A percentile compares a stretch with the other conserved stretches of the same genome.
phyloP scores from a whole-genome alignment of 2,329 filamentous ascomycete species.

The Grosmannia clavigera region DNA sequence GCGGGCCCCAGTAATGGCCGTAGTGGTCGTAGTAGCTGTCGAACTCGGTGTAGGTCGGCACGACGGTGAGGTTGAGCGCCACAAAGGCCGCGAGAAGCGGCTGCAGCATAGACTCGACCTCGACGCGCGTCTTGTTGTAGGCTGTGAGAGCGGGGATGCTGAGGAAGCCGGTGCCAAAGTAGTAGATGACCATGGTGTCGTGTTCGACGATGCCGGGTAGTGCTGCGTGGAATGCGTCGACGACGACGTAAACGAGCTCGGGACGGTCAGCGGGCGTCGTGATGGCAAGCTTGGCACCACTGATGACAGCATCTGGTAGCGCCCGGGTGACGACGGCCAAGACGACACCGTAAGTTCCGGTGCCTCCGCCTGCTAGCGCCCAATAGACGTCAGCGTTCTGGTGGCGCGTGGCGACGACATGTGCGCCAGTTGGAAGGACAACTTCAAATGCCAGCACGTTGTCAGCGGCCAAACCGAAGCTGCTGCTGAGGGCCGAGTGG shows the following conservation, averaged over 20 bases:
- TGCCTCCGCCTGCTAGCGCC: constrained; percentile 41
- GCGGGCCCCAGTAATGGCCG: constrained; percentile 15
- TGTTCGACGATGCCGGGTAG: constrained; percentile 26
- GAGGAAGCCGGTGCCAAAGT: constrained; percentile 25
- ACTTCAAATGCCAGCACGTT: constrained; percentile 30
- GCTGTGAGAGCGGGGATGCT: constrained; percentile 26
- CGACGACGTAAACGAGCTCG: constrained; percentile 30
- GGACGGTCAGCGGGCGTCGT: constrained; percentile 24
- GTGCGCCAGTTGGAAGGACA: constrained; percentile 23
- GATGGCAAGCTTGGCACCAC: constrained; percentile 27
- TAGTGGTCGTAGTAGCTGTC: constrained; percentile 24
- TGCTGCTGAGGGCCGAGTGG: constrained; percentile 33
- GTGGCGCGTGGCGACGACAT: constrained; percentile 22
- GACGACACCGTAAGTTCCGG: constrained; percentile 39
- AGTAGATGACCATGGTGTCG: constrained; percentile 31
- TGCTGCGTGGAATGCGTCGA: constrained; percentile 33
- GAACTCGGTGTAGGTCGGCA: constrained; percentile 18
- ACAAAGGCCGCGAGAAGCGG: constrained; percentile 23
- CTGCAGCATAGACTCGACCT: constrained; percentile 22
- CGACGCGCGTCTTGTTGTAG: constrained; percentile 21
- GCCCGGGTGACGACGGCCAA: constrained; percentile 25
- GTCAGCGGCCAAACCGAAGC: constrained; percentile 31
- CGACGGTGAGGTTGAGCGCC: constrained; percentile 6
- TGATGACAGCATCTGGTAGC: constrained; percentile 23
- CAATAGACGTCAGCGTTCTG: constrained; percentile 41